Base-by-base conservation (phyloP, 208 protist species). In the Trypanosoma conorhini region DNA sequence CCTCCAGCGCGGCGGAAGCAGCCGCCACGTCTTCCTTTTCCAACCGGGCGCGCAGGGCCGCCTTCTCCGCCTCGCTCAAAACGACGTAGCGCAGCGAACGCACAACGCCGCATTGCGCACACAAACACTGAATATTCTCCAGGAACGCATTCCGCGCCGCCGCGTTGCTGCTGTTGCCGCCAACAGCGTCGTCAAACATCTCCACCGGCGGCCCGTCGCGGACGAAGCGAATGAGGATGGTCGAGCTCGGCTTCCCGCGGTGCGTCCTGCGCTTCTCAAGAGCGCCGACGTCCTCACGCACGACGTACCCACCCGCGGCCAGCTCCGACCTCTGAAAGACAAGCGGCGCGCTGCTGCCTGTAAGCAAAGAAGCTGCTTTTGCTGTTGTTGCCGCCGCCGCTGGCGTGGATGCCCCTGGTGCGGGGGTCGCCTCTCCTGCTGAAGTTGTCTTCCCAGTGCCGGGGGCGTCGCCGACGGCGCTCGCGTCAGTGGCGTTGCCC, bases 201-300 rank as follows among this genome's bases (percentile, higher is more conserved):
- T 63, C 67, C 35, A 61, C 46, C 31, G 62, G 71, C 21, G 70
- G 83, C 50, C 60, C 76, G 33, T 75, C 60, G 10, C 64, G 60
- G 12, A 61, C 26, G 70, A 81, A 92, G 48, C 85, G 80, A 19
- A 96, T 60, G 12, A 91, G 85, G 54, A 96, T 73, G 19, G 88
- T 90, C 1, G 88, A 92, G 62, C 91, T 96, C 15, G 91, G 91
- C 63, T 86, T 91, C 10, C 91, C 91, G 8, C 31, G 60, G 3
- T 85, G 30, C 2, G 55, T 7, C 17, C 66, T 55, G 8, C 68
- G 54, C 31, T 62, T 62, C 12, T 59, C 59, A 0, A 21, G 63
- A 56, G 50, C 48, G 24, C n/a, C 59, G 48, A 2, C 40, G 52
- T 63, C 42, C 54, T 67, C 69, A 55, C 70, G 72, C 71, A 93